A percentile compares a stretch with the other conserved stretches of the same genome.
phyloP scores from a whole-genome alignment of 805 yeast species.

The Grigorovia yakushimaensis region DNA sequence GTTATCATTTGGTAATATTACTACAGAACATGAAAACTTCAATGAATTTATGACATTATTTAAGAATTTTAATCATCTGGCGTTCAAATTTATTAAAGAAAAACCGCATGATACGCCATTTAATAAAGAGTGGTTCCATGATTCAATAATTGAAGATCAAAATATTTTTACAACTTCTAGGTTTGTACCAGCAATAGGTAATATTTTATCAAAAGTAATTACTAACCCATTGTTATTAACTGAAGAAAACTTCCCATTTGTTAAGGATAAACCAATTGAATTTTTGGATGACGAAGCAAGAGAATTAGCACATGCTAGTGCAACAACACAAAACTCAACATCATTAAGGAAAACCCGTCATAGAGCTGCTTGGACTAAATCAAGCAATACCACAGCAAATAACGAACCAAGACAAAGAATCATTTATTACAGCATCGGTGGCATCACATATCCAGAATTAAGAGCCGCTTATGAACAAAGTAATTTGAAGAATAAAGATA shows the following conservation, averaged over 20 bases:
- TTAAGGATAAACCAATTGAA: slow-evolving; percentile 61
- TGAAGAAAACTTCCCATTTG: slow-evolving; percentile 58
- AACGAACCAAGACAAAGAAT: slow-evolving; percentile 52
- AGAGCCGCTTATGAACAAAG: slow-evolving; percentile 67
- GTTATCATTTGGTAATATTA: slow-evolving; percentile 41
- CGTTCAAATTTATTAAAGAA: slow-evolving; percentile 44
- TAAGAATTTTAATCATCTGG: slow-evolving; percentile 47
- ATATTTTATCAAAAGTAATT: slow-evolving; percentile 43
- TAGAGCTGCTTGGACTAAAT: slow-evolving; percentile 68
- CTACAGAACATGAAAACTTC: slow-evolving; percentile 31
- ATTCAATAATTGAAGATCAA: slow-evolving; percentile 30
- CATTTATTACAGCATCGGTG: slow-evolving; percentile 81
- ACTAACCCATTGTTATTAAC: slow-evolving; percentile 40
- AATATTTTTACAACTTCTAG: slow-evolving; percentile 52
- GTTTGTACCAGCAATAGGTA: slow-evolving; percentile 59
- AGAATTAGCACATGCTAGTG: slow-evolving; percentile 24
- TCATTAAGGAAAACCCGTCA: slow-evolving; percentile 64
- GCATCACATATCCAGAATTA: slow-evolving; percentile 74
- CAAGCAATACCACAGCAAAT: slow-evolving; percentile 18
- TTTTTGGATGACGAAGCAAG: slow-evolving; percentile 30
- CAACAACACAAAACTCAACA: slow-evolving; percentile 30
- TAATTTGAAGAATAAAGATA: slow-evolving; percentile 51
- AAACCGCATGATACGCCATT: slow-evolving; percentile 35
- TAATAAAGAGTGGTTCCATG: slow-evolving; percentile 46
- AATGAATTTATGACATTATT: slow-evolving; percentile 44